phyloP scores from a whole-genome alignment of 129 eudicot genomes.

The Oenanthe sinensis region DNA sequence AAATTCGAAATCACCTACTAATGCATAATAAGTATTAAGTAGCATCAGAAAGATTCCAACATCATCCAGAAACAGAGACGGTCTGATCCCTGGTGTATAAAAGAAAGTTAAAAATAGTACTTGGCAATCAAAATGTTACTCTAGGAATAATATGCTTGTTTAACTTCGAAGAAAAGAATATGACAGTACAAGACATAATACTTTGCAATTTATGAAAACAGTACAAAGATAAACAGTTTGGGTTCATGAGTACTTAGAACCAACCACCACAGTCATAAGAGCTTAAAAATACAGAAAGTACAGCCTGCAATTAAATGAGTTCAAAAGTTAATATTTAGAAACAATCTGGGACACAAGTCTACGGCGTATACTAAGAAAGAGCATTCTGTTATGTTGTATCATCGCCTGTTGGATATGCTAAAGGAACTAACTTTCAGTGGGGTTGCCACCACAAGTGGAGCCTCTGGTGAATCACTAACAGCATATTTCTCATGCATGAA shows the following conservation, averaged over 20 bases:
- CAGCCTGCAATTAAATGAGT: conserved; percentile 10
- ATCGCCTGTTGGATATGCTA: conserved; percentile 78
- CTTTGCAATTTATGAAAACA: background rate
- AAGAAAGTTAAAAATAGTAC: background rate
- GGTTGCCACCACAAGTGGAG: conserved; percentile 94
- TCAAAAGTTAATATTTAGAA: conserved; percentile 1
- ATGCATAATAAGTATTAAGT: background rate
- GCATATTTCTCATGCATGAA: conserved; percentile 98
- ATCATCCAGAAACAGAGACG: background rate
- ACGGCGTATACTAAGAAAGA: conserved; percentile 3
- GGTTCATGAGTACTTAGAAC: conserved; percentile 22
- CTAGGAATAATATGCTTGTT: background rate
- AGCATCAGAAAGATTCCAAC: no score
- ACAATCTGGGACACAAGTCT: background rate
- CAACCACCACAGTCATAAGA: conserved; percentile 25
- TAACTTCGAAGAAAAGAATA: background rate
- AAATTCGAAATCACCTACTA: background rate
- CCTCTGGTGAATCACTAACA: conserved; percentile 87
- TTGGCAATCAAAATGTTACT: background rate
- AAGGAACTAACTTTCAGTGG: conserved; percentile 88
- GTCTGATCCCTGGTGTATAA: background rate
- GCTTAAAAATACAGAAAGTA: conserved; percentile 17
- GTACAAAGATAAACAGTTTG: conserved; percentile 20
- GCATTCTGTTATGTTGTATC: conserved; percentile 28
- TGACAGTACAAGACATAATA: background rate